Conservation (phyloP, 352 stramenopile genomes). For the Pythium brachiatum region DNA sequence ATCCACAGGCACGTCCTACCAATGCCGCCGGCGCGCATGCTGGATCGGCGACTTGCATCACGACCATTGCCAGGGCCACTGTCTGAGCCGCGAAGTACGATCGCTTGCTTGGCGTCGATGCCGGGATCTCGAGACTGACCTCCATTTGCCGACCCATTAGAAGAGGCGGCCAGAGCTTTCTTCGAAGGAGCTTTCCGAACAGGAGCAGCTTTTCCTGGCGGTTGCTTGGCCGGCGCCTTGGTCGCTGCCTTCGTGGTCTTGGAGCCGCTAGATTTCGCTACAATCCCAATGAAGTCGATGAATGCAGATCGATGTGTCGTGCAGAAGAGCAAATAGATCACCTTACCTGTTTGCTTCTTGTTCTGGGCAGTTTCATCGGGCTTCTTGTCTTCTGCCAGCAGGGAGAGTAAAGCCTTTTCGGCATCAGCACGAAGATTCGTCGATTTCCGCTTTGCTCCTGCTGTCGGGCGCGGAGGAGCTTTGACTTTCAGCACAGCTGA, state of each 20-base stretch:
- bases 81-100: not conserved
- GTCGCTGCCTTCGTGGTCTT: not conserved
- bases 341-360: no score
- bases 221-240: not conserved
- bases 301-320: no score
- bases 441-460: not conserved
- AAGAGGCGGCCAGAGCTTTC: not conserved
- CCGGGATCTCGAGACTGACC: no score
- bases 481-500: not conserved
- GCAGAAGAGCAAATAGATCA: no score
- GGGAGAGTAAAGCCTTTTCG: not conserved
- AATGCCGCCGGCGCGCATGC: conserved; percentile 10
- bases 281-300: no score
- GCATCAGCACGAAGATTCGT: conserved; percentile 12
- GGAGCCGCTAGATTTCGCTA: not conserved
- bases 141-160: not conserved
- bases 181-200: not conserved
- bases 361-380: not conserved
- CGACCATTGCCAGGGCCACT: not conserved
- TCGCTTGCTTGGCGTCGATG: not conserved
- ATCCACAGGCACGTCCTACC: conserved; percentile 7
- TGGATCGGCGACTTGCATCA: conserved; percentile 5
- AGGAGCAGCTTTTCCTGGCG: not conserved
- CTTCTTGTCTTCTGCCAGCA: not conserved
- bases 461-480: not conserved